Conservation (phyloP, 768 basidiomycete species). For the Jaapia argillacea region DNA sequence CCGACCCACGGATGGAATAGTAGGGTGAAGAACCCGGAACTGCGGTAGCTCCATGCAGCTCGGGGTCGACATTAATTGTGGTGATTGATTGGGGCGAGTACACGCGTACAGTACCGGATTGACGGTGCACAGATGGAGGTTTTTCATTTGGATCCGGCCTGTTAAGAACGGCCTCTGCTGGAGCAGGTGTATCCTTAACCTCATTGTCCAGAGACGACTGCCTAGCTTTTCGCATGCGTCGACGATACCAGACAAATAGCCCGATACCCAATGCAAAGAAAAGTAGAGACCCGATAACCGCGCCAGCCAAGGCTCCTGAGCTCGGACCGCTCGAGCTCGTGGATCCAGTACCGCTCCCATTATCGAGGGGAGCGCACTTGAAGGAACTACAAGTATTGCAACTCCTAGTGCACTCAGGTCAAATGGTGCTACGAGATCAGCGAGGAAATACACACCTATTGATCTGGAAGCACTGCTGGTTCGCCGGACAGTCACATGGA, state of each 20-base stretch:
- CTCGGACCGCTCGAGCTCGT: constrained; percentile 34
- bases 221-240: constrained; percentile 30
- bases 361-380: constrained; percentile 33
- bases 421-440: too few species aligned
- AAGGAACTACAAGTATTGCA: constrained; percentile 46
- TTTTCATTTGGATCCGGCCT: constrained; percentile 79
- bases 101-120: constrained; percentile 33
- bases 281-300: constrained; percentile 52
- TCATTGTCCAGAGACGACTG: constrained; percentile 25
- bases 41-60: constrained; percentile 24
- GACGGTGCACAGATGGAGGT: constrained; percentile 14
- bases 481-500: constrained; percentile 43
- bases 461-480: constrained; percentile 51
- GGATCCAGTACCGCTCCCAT: constrained; percentile 9
- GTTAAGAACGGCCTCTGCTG: constrained; percentile 70
- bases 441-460: constrained; percentile 34
- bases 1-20: too few species aligned
- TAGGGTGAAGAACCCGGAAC: constrained; percentile 18
- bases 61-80: constrained; percentile 53
- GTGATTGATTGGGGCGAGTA: constrained; percentile 36
- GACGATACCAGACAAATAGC: constrained; percentile 57
- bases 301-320: constrained; percentile 67
- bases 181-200: constrained; percentile 50
- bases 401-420: too few species aligned
- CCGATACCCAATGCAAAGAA: constrained; percentile 43